These are phyloP conservation scores for Pseudogymnoascus sp. DNA, from an alignment of 2,329 filamentous ascomycete genomes.

Conservation along the genomic window DNA sequence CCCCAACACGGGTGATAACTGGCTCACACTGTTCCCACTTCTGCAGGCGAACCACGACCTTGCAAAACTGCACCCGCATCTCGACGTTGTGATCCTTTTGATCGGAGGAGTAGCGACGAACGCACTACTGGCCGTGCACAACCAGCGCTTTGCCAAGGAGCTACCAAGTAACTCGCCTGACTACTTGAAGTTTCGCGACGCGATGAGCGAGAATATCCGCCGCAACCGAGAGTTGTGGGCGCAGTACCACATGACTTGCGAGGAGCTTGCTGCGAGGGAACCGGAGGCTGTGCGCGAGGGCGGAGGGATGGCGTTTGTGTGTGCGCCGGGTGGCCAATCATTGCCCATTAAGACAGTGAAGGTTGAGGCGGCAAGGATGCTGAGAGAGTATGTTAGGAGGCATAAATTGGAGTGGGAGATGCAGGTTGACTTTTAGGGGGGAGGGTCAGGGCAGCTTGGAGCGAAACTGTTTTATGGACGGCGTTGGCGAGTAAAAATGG, in stretches of 20 bases:
- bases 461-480: not conserved
- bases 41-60: not conserved
- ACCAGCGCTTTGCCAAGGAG: not conserved
- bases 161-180: not conserved
- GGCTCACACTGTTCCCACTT: not conserved
- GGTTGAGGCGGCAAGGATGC: not conserved
- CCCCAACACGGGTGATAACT: not conserved
- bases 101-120: not conserved
- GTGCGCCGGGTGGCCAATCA: not conserved
- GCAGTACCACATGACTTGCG: not conserved
- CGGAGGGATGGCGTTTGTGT: not conserved
- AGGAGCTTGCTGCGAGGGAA: not conserved
- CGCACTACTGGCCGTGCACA: not conserved
- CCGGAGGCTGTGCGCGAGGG: not conserved
- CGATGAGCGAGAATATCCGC: constrained; percentile 4
- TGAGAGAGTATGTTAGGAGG: not conserved
- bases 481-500: not conserved
- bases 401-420: constrained; percentile 9
- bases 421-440: not conserved
- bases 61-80: not conserved
- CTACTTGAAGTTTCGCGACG: not conserved
- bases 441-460: not conserved
- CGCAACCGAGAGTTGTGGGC: not conserved
- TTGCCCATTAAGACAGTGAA: not conserved
- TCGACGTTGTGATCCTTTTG: not conserved